Conservation (phyloP, 306 rosid species). For the Vigna nakashimae region DNA sequence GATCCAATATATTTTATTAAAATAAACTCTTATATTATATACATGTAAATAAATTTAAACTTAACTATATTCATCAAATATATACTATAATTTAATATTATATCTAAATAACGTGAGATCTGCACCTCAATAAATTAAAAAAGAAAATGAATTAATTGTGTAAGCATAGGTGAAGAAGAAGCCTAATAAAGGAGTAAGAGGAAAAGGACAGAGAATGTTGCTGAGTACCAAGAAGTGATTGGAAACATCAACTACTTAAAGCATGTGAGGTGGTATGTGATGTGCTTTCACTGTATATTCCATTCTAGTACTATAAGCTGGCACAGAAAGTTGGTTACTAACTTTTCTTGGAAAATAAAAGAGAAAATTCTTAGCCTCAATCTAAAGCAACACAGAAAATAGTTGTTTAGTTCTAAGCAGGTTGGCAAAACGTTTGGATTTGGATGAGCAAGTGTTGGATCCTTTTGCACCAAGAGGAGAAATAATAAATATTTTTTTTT, state of each 20-base stretch:
- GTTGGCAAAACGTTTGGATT: slow-evolving; percentile 42
- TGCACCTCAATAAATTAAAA: not conserved
- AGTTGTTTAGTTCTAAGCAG: slow-evolving; percentile 35
- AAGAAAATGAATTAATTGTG: slow-evolving; percentile 36
- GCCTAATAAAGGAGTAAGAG: slow-evolving; percentile 36
- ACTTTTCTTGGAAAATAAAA: slow-evolving; percentile 44
- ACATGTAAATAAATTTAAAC: too few species aligned
- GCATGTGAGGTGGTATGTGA: slow-evolving; percentile 34
- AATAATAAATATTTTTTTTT: not conserved
- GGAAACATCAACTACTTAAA: slow-evolving; percentile 57
- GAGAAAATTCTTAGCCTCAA: slow-evolving; percentile 70
- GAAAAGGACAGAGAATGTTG: slow-evolving; percentile 51
- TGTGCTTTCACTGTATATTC: slow-evolving; percentile 38
- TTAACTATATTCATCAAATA: too few species aligned
- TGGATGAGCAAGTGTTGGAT: slow-evolving; percentile 39
- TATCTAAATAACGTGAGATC: too few species aligned
- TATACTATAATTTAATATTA: too few species aligned
- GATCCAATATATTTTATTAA: too few species aligned
- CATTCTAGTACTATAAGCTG: slow-evolving; percentile 17
- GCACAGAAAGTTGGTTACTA: slow-evolving; percentile 34
- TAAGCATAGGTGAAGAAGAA: slow-evolving; percentile 48
- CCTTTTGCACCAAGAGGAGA: not conserved
- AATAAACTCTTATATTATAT: too few species aligned
- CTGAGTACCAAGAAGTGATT: slow-evolving; percentile 64
- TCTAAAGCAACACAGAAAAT: slow-evolving; percentile 60